Evolutionary conservation across 192 early-diverging fungal species (phyloP).

Genomic region (Gigaspora rosea): DNA sequence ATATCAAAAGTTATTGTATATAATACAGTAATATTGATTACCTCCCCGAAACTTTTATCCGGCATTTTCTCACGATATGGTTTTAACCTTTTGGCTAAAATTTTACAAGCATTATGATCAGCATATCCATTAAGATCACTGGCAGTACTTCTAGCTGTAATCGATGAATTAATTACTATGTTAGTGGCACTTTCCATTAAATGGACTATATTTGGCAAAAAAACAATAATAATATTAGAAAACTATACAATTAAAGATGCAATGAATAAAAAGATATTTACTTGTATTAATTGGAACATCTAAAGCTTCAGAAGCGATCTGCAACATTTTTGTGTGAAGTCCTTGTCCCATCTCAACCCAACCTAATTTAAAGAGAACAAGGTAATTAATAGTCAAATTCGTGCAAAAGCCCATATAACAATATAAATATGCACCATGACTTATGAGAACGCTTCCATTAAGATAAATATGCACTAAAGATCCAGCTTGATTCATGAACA

Average conservation of each 20-base stretch:
- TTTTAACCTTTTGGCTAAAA: too few species aligned
- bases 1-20: constrained; percentile 75
- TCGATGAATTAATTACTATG: constrained; percentile 76
- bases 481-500: constrained; percentile 81
- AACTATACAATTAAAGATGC: background rate
- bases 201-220: too few species aligned
- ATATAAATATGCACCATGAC: background rate
- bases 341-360: constrained; percentile 95
- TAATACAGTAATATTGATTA: constrained; percentile 81
- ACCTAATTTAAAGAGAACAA: constrained; percentile 10
- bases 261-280: background rate
- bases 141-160: constrained; percentile 77
- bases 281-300: constrained; percentile 64
- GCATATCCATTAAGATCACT: too few species aligned
- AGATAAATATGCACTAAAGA: constrained; percentile 86
- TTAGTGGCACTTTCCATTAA: constrained; percentile 69
- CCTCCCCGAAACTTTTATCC: too few species aligned
- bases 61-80: too few species aligned
- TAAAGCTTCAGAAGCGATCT: too few species aligned
- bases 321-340: constrained; percentile 85
- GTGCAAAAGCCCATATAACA: background rate
- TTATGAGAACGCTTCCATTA: too few species aligned
- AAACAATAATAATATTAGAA: too few species aligned
- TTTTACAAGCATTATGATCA: too few species aligned
- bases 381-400: background rate